phyloP scores from a whole-genome alignment of 2,329 filamentous ascomycete species.

The Fusarium secorum region DNA sequence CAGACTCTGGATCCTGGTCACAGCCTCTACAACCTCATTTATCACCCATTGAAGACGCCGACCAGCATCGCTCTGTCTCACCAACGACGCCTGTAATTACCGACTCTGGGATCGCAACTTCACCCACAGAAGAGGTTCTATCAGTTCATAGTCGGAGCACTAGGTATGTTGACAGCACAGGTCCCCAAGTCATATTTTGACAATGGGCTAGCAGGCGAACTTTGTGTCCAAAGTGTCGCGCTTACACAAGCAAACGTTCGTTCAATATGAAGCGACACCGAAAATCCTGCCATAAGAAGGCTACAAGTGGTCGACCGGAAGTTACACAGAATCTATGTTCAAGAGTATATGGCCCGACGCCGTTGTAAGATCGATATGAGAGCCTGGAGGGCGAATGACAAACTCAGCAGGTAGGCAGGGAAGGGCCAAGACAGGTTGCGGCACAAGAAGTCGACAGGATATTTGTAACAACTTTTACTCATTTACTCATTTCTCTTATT shows the following conservation, averaged over 20 bases:
- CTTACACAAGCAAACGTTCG: accelerated
- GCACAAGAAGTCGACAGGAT: accelerated
- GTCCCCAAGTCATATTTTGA: accelerated
- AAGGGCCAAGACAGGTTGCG: accelerated
- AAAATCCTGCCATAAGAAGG: accelerated
- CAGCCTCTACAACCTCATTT: accelerated
- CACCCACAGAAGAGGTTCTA: accelerated
- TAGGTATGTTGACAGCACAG: accelerated
- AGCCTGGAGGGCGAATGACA: accelerated
- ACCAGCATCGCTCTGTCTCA: not conserved
- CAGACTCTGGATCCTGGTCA: accelerated
- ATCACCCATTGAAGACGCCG: accelerated
- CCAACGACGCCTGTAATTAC: accelerated
- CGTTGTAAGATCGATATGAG: accelerated
- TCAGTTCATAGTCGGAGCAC: accelerated
- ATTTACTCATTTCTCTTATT: too few species aligned
- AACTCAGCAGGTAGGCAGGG: accelerated
- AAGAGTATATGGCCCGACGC: accelerated
- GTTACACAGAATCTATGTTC: accelerated
- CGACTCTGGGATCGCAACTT: accelerated
- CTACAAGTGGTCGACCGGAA: accelerated
- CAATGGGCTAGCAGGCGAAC: accelerated
- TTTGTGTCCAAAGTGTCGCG: not conserved
- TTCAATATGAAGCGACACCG: not conserved
- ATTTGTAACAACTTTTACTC: too few species aligned